These are phyloP conservation scores for Pterulicium gracile DNA, from an alignment of 1,284 basidiomycete species.

Conservation along the genomic window DNA sequence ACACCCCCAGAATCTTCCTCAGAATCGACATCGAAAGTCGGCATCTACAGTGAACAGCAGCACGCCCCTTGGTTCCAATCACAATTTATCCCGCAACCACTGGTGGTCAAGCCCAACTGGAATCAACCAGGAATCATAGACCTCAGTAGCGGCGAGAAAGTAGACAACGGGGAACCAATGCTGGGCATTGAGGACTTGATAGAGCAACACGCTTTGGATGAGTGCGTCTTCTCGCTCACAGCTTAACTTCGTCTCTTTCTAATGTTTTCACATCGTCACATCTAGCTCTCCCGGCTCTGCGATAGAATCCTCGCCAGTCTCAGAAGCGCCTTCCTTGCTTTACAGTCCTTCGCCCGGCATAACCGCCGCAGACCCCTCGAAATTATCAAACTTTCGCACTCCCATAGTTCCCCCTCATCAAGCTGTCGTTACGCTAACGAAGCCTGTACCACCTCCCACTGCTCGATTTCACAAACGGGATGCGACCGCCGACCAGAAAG, in stretches of 20 bases:
- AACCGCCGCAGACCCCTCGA: slow-evolving; percentile 11
- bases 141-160: slow-evolving; percentile 26
- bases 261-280: slow-evolving; percentile 14
- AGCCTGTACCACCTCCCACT: slow-evolving; percentile 49
- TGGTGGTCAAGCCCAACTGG: slow-evolving; percentile 25
- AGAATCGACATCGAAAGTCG: slow-evolving; percentile 35
- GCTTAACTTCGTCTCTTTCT: slow-evolving; percentile 17
- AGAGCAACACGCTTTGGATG: slow-evolving; percentile 59
- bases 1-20: slow-evolving; percentile 46
- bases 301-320: slow-evolving; percentile 3
- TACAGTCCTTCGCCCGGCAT: slow-evolving; percentile 9
- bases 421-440: slow-evolving; percentile 28
- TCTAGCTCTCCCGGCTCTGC: slow-evolving; percentile 15
- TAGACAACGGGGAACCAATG: slow-evolving; percentile 35
- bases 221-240: slow-evolving; percentile 36
- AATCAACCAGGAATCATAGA: slow-evolving; percentile 19
- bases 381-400: slow-evolving; percentile 20
- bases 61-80: slow-evolving; percentile 46
- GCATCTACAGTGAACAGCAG: slow-evolving; percentile 39
- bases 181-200: slow-evolving; percentile 61
- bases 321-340: slow-evolving; percentile 13
- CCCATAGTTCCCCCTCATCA: slow-evolving; percentile 23
- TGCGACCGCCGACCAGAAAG: slow-evolving; percentile 35
- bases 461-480: slow-evolving; percentile 43
- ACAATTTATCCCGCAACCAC: slow-evolving; percentile 26